Evolutionary conservation across 176 grass and related monocot genomes (phyloP).

Genomic region (Tuctoria greenei): DNA sequence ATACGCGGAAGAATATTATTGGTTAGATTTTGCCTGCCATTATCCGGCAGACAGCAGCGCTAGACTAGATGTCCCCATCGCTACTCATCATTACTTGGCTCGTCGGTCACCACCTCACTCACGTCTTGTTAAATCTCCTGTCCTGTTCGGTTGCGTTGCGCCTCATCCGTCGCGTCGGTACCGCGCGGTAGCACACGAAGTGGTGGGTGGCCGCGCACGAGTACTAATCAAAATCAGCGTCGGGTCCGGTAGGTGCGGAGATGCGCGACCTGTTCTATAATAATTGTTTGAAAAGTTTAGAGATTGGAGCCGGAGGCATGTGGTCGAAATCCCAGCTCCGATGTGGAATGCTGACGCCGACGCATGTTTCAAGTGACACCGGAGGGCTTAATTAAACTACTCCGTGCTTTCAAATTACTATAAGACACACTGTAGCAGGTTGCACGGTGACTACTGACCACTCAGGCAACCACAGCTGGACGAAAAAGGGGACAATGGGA

Average conservation of each 20-base stretch:
- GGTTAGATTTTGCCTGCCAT: no score
- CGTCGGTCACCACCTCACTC: neutral
- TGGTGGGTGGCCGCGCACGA: conserved; percentile 8
- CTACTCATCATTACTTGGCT: no score
- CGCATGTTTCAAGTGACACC: conserved; percentile 26
- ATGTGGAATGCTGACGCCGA: neutral
- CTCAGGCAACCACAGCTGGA: neutral
- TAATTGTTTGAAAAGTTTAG: no score
- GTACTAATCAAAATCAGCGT: neutral
- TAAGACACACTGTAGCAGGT: no score
- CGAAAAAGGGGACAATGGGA: neutral
- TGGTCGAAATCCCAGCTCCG: neutral
- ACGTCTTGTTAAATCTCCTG: neutral
- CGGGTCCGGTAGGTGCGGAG: neutral
- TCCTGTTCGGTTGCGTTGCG: no score
- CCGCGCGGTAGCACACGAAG: no score
- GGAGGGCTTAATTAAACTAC: neutral
- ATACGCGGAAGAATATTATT: neutral
- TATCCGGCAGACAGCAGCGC: no score
- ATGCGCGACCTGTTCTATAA: no score
- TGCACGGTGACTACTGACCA: no score
- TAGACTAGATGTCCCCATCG: no score
- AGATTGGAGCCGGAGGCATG: neutral
- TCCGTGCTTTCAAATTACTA: no score
- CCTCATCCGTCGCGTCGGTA: neutral